A percentile compares a stretch with the other conserved stretches of the same genome.
Conservation (phyloP, 208 protist species). For the Vickermania ingenoplastis region DNA sequence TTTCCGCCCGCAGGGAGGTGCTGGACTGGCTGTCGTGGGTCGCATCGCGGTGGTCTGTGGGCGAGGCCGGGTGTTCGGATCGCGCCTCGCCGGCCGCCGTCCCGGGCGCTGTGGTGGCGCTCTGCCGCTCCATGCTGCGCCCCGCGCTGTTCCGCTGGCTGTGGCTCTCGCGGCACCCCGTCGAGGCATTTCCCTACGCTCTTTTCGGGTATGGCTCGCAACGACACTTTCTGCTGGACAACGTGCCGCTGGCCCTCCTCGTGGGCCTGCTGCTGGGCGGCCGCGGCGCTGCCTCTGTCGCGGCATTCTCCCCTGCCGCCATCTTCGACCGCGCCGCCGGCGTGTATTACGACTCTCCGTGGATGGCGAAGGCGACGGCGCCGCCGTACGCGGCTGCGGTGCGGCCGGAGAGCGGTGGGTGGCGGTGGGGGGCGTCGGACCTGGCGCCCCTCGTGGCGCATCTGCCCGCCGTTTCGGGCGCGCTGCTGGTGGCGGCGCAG, state of each 20-base stretch:
- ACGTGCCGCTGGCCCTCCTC: slow-evolving; percentile 26
- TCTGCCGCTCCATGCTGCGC: slow-evolving; percentile 24
- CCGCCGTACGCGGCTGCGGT: too few species aligned
- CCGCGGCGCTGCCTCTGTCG: not conserved
- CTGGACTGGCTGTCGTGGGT: slow-evolving; percentile 44
- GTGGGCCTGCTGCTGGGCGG: slow-evolving; percentile 38
- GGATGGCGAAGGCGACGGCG: too few species aligned
- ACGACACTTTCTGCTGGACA: slow-evolving; percentile 12
- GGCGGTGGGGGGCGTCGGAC: too few species aligned
- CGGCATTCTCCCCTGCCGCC: not conserved
- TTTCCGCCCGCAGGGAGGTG: slow-evolving; percentile 28
- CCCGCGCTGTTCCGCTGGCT: slow-evolving; percentile 56
- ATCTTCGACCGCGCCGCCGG: not conserved
- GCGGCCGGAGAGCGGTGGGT: too few species aligned
- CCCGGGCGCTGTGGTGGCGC: too few species aligned
- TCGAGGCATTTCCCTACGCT: slow-evolving; percentile 45
- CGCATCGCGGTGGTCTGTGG: too few species aligned
- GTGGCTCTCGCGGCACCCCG: slow-evolving; percentile 40
- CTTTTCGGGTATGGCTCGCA: slow-evolving; percentile 47
- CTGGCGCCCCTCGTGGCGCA: slow-evolving; percentile 13
- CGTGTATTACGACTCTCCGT: not conserved
- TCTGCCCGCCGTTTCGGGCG: slow-evolving; percentile 1
- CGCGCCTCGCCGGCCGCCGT: too few species aligned
- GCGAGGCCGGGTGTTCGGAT: too few species aligned
- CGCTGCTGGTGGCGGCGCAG: too few species aligned